phyloP scores from a whole-genome alignment of 495 filamentous ascomycete genomes.

The Podospora anserina region DNA sequence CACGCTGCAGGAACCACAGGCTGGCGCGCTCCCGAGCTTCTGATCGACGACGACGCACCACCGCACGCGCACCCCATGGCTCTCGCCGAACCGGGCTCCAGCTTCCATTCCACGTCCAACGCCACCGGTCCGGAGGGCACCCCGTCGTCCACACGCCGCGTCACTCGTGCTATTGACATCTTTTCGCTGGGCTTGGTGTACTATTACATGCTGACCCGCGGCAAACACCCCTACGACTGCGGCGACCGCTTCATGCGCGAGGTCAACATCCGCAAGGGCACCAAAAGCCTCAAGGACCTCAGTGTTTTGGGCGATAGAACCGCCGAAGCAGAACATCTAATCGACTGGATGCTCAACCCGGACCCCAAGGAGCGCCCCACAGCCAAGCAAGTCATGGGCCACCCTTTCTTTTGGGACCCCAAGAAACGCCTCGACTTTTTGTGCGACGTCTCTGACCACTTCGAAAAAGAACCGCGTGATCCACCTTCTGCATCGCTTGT shows the following conservation, averaged over 20 bases:
- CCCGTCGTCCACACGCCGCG: slow-evolving; percentile 55
- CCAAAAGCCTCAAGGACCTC: slow-evolving; percentile 68
- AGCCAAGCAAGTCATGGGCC: slow-evolving; percentile 72
- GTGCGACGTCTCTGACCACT: slow-evolving; percentile 90
- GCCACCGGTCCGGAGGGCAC: slow-evolving; percentile 39
- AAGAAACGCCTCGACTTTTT: slow-evolving; percentile 88
- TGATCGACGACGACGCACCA: slow-evolving; percentile 68
- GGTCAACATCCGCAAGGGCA: slow-evolving; percentile 89
- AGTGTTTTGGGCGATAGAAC: slow-evolving; percentile 73
- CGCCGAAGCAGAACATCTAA: slow-evolving; percentile 80
- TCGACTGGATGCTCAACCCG: slow-evolving; percentile 74
- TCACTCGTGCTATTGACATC: slow-evolving; percentile 92
- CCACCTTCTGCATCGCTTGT: slow-evolving; percentile 67
- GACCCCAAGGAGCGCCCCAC: slow-evolving; percentile 70
- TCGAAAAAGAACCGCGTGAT: slow-evolving; percentile 84
- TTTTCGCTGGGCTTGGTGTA: slow-evolving; percentile 95
- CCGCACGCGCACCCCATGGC: slow-evolving; percentile 22
- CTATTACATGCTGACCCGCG: slow-evolving; percentile 90
- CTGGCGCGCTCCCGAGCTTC: slow-evolving; percentile 92
- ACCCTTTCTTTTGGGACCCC: slow-evolving; percentile 93
- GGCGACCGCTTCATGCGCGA: slow-evolving; percentile 91
- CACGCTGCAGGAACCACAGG: slow-evolving; percentile 91
- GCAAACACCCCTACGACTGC: slow-evolving; percentile 91
- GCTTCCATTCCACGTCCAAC: slow-evolving; percentile 47
- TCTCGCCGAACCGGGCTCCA: slow-evolving; percentile 38